phyloP scores from a whole-genome alignment of 495 filamentous ascomycete genomes.

The Talaromyces thailandensis region DNA sequence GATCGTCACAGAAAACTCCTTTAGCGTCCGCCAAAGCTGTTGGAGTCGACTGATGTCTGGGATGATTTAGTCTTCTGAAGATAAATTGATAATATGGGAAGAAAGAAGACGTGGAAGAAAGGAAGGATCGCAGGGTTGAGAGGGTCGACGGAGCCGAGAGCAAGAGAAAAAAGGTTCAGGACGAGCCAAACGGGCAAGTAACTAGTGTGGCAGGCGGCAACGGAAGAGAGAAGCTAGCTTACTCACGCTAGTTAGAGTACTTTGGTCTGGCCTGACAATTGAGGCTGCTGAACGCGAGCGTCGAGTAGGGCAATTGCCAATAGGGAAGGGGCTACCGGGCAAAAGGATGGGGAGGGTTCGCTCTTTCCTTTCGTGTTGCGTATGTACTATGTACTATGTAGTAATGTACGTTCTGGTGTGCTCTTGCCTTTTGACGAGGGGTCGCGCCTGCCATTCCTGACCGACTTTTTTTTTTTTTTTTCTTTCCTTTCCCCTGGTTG shows the following conservation, averaged over 20 bases:
- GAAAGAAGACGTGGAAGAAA: background rate
- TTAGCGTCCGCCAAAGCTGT: constrained; percentile 5
- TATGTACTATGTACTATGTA: background rate
- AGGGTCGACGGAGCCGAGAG: constrained; percentile 11
- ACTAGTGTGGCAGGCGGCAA: background rate
- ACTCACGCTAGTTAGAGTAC: background rate
- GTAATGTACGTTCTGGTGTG: background rate
- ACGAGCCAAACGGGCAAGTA: background rate
- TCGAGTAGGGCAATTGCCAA: background rate
- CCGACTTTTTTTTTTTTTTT: too few species aligned
- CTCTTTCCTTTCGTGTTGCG: background rate
- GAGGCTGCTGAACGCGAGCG: background rate
- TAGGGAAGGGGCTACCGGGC: background rate
- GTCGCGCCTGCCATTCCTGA: background rate
- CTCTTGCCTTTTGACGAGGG: background rate
- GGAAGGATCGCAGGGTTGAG: constrained; percentile 4
- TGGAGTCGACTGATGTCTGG: constrained; percentile 5
- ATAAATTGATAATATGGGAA: background rate
- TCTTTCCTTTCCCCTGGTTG: background rate
- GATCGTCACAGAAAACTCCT: constrained; percentile 6
- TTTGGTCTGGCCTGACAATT: background rate
- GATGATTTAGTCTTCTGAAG: background rate
- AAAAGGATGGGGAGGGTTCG: background rate
- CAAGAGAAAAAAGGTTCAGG: constrained; percentile 16
- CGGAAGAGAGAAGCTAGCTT: background rate